These are phyloP conservation scores for Cladophialophora psammophila DNA, from an alignment of 2,329 filamentous ascomycete species.

Conservation along the genomic window DNA sequence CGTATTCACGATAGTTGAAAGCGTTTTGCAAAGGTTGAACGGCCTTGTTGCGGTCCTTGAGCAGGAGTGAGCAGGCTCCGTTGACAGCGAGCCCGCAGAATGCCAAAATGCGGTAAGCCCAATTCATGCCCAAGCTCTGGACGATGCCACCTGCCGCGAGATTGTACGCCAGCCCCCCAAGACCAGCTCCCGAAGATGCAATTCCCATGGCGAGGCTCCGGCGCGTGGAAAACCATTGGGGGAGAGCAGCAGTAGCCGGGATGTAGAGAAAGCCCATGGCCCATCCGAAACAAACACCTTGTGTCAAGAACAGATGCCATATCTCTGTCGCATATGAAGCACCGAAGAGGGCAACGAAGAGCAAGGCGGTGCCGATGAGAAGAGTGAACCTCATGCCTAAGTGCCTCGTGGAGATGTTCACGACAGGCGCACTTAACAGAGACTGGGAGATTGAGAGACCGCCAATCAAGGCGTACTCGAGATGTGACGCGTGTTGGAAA, in stretches of 20 bases:
- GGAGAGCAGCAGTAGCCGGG: constrained; percentile 35
- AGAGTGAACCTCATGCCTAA: constrained; percentile 37
- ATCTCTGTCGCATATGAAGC: constrained; percentile 42
- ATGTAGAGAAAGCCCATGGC: constrained; percentile 42
- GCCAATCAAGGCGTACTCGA: constrained; percentile 46
- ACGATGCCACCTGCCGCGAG: constrained; percentile 41
- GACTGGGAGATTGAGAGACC: constrained; percentile 41
- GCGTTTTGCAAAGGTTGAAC: constrained; percentile 37
- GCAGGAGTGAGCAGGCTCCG: constrained; percentile 38
- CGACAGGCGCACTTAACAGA: constrained; percentile 41
- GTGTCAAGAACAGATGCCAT: constrained; percentile 42
- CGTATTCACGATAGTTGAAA: constrained; percentile 38
- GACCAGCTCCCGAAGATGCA: constrained; percentile 42
- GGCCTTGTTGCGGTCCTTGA: constrained; percentile 41
- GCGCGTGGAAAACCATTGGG: constrained; percentile 44
- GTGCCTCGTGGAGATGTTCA: constrained; percentile 36
- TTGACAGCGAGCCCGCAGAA: constrained; percentile 41
- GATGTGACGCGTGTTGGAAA: constrained; percentile 39
- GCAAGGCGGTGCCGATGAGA: constrained; percentile 35
- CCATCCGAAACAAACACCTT: constrained; percentile 41
- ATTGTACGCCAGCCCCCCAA: constrained; percentile 43
- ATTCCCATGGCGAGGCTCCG: constrained; percentile 44
- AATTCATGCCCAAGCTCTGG: constrained; percentile 39
- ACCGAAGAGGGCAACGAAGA: constrained; percentile 37
- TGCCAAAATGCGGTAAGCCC: constrained; percentile 43